Evolutionary conservation across 352 stramenopile genomes (phyloP).

Genomic region (Blastocystis sp.): DNA sequence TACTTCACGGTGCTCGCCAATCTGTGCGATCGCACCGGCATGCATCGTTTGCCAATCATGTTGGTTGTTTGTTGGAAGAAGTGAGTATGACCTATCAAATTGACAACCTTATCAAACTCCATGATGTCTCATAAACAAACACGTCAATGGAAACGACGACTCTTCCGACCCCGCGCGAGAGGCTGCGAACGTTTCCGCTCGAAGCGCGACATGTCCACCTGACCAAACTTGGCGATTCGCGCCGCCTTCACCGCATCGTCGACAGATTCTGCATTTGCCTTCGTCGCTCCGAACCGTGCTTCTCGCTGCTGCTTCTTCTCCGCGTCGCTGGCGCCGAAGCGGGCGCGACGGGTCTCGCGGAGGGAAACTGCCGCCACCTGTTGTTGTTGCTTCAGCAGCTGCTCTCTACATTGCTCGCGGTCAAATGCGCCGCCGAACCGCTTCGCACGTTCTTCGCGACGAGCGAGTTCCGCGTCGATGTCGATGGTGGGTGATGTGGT

Average conservation of each 20-base stretch:
- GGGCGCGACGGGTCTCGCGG: neutral
- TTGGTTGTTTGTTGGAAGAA: neutral
- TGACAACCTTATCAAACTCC: too few relatives aligned
- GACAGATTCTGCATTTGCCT: neutral
- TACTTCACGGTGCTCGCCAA: neutral
- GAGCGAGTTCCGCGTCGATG: slow-evolving; percentile 14
- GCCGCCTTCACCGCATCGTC: neutral
- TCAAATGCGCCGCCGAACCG: neutral
- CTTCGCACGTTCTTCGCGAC: neutral
- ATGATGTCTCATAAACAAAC: neutral
- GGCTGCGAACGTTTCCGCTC: neutral
- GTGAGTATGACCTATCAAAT: too few relatives aligned
- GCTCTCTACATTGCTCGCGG: neutral
- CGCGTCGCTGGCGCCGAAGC: neutral
- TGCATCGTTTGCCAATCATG: neutral
- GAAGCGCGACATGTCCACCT: neutral
- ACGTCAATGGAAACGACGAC: neutral
- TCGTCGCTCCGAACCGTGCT: neutral
- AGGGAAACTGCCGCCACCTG: neutral
- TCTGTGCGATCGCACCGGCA: neutral
- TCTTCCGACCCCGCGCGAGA: neutral
- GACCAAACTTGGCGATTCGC: neutral
- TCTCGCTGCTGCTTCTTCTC: neutral
- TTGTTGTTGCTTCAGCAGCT: neutral
- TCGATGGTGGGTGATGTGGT: neutral